Percentiles rank a stretch among this genome's conserved stretches.
Evolutionary conservation across 495 filamentous ascomycete genomes (phyloP).

Genomic region (Podospora fimiseda): DNA sequence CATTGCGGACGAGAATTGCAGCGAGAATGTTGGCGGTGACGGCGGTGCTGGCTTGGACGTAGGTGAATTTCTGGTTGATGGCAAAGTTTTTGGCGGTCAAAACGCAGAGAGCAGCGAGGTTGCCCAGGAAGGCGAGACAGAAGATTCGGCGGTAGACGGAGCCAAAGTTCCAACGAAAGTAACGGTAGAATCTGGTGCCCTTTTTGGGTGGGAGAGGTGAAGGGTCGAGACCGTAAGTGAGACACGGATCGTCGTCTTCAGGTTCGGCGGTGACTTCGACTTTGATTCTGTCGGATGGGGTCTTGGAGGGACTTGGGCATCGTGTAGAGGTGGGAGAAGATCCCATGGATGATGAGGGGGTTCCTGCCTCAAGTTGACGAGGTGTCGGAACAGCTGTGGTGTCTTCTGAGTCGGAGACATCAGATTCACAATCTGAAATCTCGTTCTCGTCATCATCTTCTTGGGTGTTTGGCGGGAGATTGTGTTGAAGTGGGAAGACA

Average conservation of each 20-base stretch:
- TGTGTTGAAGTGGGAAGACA: too few relatives aligned
- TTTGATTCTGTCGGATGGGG: too few relatives aligned
- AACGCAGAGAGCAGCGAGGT: slow-evolving; percentile 20
- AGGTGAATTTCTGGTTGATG: slow-evolving; percentile 12
- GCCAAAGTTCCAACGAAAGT: slow-evolving; percentile 30
- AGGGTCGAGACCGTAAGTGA: slow-evolving; percentile 9
- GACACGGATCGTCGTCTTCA: slow-evolving; percentile 7
- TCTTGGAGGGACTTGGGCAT: too few relatives aligned
- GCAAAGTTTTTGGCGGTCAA: slow-evolving; percentile 9
- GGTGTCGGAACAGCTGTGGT: too few relatives aligned
- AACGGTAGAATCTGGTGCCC: slow-evolving; percentile 24
- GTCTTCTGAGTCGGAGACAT: too few relatives aligned
- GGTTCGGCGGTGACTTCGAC: too few relatives aligned
- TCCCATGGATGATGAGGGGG: too few relatives aligned
- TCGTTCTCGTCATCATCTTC: too few relatives aligned
- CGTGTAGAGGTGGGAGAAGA: too few relatives aligned
- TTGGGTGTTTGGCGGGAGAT: too few relatives aligned
- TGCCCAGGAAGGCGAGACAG: slow-evolving; percentile 26
- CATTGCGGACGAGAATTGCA: slow-evolving; percentile 59
- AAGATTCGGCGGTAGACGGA: slow-evolving; percentile 34
- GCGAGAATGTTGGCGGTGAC: slow-evolving; percentile 44
- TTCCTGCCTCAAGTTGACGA: too few relatives aligned
- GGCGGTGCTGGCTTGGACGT: slow-evolving; percentile 27
- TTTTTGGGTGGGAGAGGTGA: slow-evolving; percentile 25
- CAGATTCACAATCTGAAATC: too few relatives aligned